Base-by-base conservation (phyloP, 2,329 filamentous ascomycete species). In the Pestalotiopsis sp. region DNA sequence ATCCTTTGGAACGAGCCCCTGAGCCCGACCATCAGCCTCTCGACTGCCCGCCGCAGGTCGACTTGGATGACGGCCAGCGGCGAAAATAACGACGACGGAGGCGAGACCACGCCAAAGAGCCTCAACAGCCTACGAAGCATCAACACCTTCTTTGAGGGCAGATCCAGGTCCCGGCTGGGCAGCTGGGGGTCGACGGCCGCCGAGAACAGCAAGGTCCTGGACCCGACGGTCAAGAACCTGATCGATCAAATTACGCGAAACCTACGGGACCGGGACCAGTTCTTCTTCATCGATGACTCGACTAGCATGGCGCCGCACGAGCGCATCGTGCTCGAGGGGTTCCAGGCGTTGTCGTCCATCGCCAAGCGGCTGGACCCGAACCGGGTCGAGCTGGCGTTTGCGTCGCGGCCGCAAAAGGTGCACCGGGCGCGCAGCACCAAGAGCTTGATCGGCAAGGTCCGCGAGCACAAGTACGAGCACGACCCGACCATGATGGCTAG, bases 211-310 rank as follows among this genome's bases (percentile, higher is more conserved):
- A 62, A 41, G 13, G 36, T 49, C 36, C 39, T 63, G 5, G 66
- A 62, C 31, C 13, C 13, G 13, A 36, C 67, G 2, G 63, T 69
- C 23, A 31, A 70, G 45, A 64, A 68, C 11, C 65, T 69, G 4
- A 45, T 68, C 7, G 64, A 68, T 3, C 36, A 67, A 3, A 64
- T 73, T 4, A 64, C 66, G 7, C 25, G 59, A 7, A 72, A 72
- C 38, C 64, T 74, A 3, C 62, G 57, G 12, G 70, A 66, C 11
- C 71, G 72, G 7, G 68, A 72, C 41, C 71, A 74, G 36, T 64
- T 73, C 13, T 72, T 73, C 68, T 73, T 73, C 67, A 68, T 74
- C 52, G 72, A 74, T 23, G 69, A 73, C 68, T 72, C 72, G 2
- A 69, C 63, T 5, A 69, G 66, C 17, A 74, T 74, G 72, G 38